Base-by-base conservation (phyloP, 306 rosid species). In the Acacia melanoxylon region DNA sequence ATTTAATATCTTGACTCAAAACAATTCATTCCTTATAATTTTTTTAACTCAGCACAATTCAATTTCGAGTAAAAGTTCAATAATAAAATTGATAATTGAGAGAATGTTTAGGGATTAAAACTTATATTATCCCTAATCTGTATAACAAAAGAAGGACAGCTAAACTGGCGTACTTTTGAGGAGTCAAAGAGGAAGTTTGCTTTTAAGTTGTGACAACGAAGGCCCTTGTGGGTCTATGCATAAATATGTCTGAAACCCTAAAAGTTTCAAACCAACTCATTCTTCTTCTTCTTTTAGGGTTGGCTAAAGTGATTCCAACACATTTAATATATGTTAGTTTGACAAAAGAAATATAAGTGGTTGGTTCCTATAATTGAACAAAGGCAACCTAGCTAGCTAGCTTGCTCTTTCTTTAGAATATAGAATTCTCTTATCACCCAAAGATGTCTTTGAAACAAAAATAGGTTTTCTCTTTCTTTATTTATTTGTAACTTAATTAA, bases 171-270 rank as follows among this genome's bases (percentile, higher is more conserved):
- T 35, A 74, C 78, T 74, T 58, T 58, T 58, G 27, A 37, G 58
- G 48, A 58, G 31, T 22, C 40, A 44, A 14, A 58, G 56, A 22
- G 31, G 10, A 61, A 17, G 29, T 29, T 58, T 58, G 69, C 79
- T 58, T 75, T 75, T 6, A n/a, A 4, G 24, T 58, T 16, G 69
- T 58, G 79, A 75, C 69, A 75, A 58, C 69, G 4, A 56, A 58
- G 67, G 69, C 79, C 67, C 79, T 75, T 70, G 79, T 75, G 79
- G 79, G 79, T 58, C 78, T 54, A 14, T 25, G 5, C 67, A 25
- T 10, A 24, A 10, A 10, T 4, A 68, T 56, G 35, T 20, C 14
- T 75, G 35, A 75, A 75, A 8, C 51, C 78, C 49, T 37, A 31
- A 56, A 75, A 35, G 78, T 58, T 58, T 54, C n/a, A 22, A 37